Evolutionary conservation across 805 yeast species (phyloP).

Genomic region (Monosporozyma unispora): DNA sequence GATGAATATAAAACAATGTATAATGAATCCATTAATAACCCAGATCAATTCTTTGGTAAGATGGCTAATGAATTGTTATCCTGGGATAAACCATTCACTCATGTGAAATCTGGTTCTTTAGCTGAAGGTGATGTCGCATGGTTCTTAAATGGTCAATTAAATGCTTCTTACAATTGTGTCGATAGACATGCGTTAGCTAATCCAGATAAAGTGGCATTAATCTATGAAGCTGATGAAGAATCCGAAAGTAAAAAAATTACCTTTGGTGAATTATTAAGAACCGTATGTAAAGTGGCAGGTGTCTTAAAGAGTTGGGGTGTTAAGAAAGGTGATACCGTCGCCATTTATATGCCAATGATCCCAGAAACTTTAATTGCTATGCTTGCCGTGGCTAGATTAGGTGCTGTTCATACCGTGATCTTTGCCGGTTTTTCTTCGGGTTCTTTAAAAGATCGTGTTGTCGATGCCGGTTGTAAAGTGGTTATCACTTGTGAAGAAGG

Average conservation of each 20-base stretch:
- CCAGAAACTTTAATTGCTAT: constrained; percentile 94
- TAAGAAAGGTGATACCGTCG: constrained; percentile 90
- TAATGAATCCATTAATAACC: constrained; percentile 69
- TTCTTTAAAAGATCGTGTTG: constrained; percentile 82
- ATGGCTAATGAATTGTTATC: constrained; percentile 61
- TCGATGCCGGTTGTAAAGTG: constrained; percentile 76
- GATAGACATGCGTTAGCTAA: constrained; percentile 88
- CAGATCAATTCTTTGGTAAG: constrained; percentile 74
- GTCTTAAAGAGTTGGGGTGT: constrained; percentile 80
- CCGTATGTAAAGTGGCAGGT: constrained; percentile 81
- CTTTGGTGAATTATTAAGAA: constrained; percentile 75
- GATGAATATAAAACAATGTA: constrained; percentile 69
- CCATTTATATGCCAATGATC: constrained; percentile 94
- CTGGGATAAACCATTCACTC: constrained; percentile 67
- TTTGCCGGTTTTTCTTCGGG: constrained; percentile 96
- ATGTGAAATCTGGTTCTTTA: constrained; percentile 47
- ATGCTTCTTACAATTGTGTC: constrained; percentile 88
- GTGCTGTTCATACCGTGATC: constrained; percentile 93
- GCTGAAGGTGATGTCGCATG: constrained; percentile 79
- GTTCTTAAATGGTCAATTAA: constrained; percentile 89
- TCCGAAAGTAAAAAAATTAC: constrained; percentile 64
- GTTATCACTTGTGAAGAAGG: constrained; percentile 94
- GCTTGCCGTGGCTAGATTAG: constrained; percentile 86
- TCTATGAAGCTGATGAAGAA: constrained; percentile 93
- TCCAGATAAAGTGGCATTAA: constrained; percentile 76